A percentile compares a stretch with the other conserved stretches of the same genome.
phyloP scores from a whole-genome alignment of 805 yeast species.

The Candida succiphila region DNA sequence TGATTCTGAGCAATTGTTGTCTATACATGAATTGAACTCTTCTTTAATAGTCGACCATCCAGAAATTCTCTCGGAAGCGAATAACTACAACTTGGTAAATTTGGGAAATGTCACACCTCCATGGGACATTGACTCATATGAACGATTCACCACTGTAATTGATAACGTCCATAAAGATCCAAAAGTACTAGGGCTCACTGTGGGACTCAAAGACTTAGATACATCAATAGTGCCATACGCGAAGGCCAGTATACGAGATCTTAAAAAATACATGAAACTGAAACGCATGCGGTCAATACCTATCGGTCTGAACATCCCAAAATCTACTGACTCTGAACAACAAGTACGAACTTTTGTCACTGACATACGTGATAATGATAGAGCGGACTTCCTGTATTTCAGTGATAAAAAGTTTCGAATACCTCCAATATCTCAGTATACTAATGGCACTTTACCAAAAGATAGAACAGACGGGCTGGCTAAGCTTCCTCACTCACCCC shows the following conservation, averaged over 20 bases:
- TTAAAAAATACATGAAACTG: conserved; percentile 51
- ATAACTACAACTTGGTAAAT: conserved; percentile 6
- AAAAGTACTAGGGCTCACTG: conserved; percentile 77
- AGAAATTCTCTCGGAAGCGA: conserved; percentile 2
- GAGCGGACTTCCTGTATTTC: neutral
- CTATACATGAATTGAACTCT: too few relatives aligned
- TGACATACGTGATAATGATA: too few relatives aligned
- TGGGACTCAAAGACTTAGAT: conserved; percentile 45
- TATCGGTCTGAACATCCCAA: conserved; percentile 19
- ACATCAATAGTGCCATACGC: too few relatives aligned
- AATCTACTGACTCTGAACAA: neutral
- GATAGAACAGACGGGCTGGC: too few relatives aligned
- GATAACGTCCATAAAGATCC: conserved; percentile 60
- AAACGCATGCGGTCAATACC: conserved; percentile 26
- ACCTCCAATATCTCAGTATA: too few relatives aligned
- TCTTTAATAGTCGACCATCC: neutral
- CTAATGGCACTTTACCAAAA: too few relatives aligned
- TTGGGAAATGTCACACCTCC: conserved; percentile 5
- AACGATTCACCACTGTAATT: conserved; percentile 66
- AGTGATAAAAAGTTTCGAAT: too few relatives aligned
- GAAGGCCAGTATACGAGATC: conserved; percentile 85
- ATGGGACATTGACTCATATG: conserved; percentile 31
- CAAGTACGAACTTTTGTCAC: neutral
- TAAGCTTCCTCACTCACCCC: conserved; percentile 30
- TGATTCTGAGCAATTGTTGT: too few relatives aligned